Conservation (phyloP, 1,284 basidiomycete genomes). For the Fomitopsis schrenkii region DNA sequence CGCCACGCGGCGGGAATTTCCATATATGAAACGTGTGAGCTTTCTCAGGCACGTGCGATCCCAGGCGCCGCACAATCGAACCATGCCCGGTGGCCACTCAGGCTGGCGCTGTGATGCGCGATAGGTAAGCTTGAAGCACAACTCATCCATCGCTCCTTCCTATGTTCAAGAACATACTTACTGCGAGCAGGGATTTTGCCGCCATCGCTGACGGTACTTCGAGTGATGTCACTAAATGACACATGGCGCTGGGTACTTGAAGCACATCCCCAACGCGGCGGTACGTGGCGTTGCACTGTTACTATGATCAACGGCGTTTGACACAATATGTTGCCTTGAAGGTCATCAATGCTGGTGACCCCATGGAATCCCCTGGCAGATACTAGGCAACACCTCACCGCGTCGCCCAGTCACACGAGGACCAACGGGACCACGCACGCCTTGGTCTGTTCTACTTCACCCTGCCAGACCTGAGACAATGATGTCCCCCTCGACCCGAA, state of each 20-base stretch:
- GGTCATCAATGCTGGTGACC: conserved; percentile 59
- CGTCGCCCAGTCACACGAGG: conserved; percentile 41
- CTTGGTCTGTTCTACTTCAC: conserved; percentile 52
- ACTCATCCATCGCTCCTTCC: too few relatives aligned
- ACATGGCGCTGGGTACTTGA: conserved; percentile 51
- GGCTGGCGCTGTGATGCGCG: too few relatives aligned
- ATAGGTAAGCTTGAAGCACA: too few relatives aligned
- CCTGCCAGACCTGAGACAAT: conserved; percentile 8
- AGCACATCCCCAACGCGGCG: conserved; percentile 53
- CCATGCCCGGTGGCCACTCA: too few relatives aligned
- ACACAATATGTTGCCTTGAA: conserved; percentile 12
- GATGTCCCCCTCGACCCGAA: conserved; percentile 34
- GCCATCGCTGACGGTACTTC: conserved; percentile 13
- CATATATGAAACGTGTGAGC: too few relatives aligned
- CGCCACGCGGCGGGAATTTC: too few relatives aligned
- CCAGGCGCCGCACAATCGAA: too few relatives aligned
- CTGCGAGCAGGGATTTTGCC: too few relatives aligned
- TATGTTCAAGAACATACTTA: too few relatives aligned
- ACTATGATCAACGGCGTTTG: neutral
- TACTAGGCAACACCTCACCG: conserved; percentile 33
- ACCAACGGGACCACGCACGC: conserved; percentile 44
- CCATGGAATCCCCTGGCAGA: conserved; percentile 49
- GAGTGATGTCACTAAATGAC: conserved; percentile 48
- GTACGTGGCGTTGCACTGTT: conserved; percentile 24
- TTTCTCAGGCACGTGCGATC: too few relatives aligned